Percentiles rank a stretch among this genome's conserved stretches.
These are phyloP conservation scores for Lodderomyces beijingensis DNA, from an alignment of 1,139 yeast species.

Conservation along the genomic window DNA sequence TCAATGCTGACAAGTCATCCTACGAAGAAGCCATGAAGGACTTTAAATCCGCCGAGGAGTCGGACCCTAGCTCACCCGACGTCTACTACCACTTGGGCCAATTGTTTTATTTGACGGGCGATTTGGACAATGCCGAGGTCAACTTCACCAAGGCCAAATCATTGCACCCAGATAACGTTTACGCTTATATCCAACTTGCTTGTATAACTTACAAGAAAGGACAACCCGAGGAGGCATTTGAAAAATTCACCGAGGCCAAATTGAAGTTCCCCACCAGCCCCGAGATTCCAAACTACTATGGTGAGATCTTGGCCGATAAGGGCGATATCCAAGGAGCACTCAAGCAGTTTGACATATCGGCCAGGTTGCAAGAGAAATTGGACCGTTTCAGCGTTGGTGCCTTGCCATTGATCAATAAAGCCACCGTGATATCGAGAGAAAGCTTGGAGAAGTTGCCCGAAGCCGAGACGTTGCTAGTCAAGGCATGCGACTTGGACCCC, in stretches of 20 bases:
- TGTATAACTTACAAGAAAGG: constrained; percentile 88
- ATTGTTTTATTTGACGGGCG: constrained; percentile 75
- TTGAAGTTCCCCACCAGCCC: constrained; percentile 80
- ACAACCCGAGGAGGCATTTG: constrained; percentile 53
- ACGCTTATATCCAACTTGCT: constrained; percentile 88
- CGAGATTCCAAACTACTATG: constrained; percentile 92
- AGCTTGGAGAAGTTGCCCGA: constrained; percentile 50
- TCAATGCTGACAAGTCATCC: constrained; percentile 75
- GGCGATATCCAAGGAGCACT: constrained; percentile 70
- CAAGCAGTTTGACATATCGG: constrained; percentile 83
- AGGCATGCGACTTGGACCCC: constrained; percentile 82
- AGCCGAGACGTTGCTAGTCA: constrained; percentile 64
- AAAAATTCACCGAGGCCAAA: constrained; percentile 69
- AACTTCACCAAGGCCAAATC: constrained; percentile 76
- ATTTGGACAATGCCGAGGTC: constrained; percentile 65
- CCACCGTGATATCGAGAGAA: constrained; percentile 65
- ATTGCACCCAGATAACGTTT: constrained; percentile 71
- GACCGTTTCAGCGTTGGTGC: constrained; percentile 71
- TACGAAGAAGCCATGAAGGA: constrained; percentile 61
- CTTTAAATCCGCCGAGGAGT: constrained; percentile 66
- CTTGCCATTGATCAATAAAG: constrained; percentile 86
- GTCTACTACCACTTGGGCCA: constrained; percentile 94
- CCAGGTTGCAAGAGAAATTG: constrained; percentile 70
- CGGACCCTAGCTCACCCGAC: constrained; percentile 74
- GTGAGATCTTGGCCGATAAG: constrained; percentile 86